Conservation (phyloP, 2,329 filamentous ascomycete species). For the Tolypocladium guangdongense region DNA sequence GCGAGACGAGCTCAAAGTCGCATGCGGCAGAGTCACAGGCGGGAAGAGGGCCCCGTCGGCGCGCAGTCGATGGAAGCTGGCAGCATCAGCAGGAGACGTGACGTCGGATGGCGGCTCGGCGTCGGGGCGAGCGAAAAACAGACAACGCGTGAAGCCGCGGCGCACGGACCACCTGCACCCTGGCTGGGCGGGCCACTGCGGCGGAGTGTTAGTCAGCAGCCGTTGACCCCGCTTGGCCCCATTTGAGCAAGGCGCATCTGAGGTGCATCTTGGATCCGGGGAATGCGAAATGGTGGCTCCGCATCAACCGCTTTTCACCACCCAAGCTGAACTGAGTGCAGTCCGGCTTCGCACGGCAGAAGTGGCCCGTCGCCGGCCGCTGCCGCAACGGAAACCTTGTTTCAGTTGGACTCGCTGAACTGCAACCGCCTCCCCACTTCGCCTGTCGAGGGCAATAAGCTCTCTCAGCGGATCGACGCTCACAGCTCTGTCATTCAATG, state of each 20-base stretch:
- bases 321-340: no score
- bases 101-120: conserved; percentile 21
- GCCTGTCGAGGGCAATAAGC: no score
- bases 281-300: background rate
- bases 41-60: conserved; percentile 10
- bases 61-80: conserved; percentile 15
- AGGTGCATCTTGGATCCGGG: background rate
- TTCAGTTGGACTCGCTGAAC: background rate
- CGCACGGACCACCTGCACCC: conserved; percentile 2
- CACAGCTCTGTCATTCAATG: background rate
- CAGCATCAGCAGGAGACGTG: conserved; percentile 20
- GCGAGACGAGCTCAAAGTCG: conserved; percentile 5
- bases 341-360: background rate
- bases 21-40: conserved; percentile 11
- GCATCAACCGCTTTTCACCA: background rate
- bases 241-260: background rate
- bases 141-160: conserved; percentile 24
- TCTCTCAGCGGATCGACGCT: background rate
- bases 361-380: background rate
- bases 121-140: conserved; percentile 24
- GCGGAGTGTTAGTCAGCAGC: background rate
- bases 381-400: background rate
- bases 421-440: background rate
- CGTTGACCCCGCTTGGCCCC: background rate
- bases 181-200: background rate